phyloP scores from a whole-genome alignment of 2,329 filamentous ascomycete species.

The Fusarium sp. region DNA sequence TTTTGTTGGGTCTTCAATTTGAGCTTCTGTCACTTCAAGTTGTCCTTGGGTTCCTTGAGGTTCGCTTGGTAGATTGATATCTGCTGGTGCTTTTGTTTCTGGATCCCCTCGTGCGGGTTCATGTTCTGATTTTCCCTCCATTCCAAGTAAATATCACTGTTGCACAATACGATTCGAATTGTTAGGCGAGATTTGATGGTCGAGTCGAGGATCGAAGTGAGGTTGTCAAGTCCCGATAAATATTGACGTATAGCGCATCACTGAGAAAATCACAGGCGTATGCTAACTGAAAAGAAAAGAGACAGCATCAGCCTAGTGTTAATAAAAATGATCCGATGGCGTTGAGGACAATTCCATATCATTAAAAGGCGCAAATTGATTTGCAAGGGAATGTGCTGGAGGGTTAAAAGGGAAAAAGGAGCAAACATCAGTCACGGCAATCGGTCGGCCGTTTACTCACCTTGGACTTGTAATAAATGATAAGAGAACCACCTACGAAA shows the following conservation, averaged over 20 bases:
- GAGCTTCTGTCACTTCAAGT: background rate
- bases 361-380: conserved; percentile 17
- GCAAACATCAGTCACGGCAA: conserved; percentile 3
- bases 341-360: conserved; percentile 9
- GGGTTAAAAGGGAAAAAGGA: conserved; percentile 5
- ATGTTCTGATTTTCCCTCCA: conserved; percentile 40
- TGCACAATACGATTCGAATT: conserved; percentile 9
- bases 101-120: conserved; percentile 20
- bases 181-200: background rate
- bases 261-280: background rate
- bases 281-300: background rate
- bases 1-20: conserved; percentile 11
- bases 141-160: conserved; percentile 29
- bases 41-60: conserved; percentile 8
- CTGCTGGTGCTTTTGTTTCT: conserved; percentile 1
- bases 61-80: conserved; percentile 4
- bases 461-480: conserved; percentile 26
- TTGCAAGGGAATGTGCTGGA: conserved; percentile 8
- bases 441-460: conserved; percentile 18
- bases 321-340: background rate
- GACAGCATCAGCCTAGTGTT: background rate
- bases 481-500: conserved; percentile 28
- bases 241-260: conserved; percentile 19
- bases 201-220: conserved; percentile 1
- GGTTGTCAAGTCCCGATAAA: conserved; percentile 6